A percentile compares a stretch with the other conserved stretches of the same genome.
phyloP scores from a whole-genome alignment of 805 yeast species.

The Kodamaea kaohsiungensis region DNA sequence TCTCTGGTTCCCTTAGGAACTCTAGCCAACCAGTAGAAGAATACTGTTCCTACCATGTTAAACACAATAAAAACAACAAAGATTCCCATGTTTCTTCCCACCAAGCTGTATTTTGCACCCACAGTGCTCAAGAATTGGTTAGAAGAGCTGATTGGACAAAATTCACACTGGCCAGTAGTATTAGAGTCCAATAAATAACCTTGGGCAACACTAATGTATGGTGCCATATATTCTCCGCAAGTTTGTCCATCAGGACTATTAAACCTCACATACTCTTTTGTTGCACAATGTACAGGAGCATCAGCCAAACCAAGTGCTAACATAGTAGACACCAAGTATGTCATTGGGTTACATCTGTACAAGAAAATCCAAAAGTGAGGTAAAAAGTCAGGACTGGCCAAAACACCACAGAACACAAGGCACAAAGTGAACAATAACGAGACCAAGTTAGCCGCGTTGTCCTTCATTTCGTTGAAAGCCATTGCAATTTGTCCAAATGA shows the following conservation, averaged over 20 bases:
- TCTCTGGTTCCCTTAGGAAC: conserved; percentile 38
- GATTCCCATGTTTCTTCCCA: conserved; percentile 33
- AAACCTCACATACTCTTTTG: conserved; percentile 19
- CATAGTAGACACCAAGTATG: conserved; percentile 20
- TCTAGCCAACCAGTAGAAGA: conserved; percentile 43
- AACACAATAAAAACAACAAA: conserved; percentile 26
- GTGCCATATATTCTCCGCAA: conserved; percentile 23
- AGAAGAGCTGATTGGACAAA: conserved; percentile 60
- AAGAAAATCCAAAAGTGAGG: conserved; percentile 32
- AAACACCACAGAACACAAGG: conserved; percentile 31
- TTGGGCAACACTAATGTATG: conserved; percentile 19
- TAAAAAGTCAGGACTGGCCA: conserved; percentile 17
- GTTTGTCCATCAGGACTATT: conserved; percentile 20
- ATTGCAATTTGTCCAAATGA: conserved; percentile 25
- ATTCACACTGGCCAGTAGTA: conserved; percentile 57
- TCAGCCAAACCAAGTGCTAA: conserved; percentile 20
- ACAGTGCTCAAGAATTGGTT: conserved; percentile 55
- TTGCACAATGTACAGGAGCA: conserved; percentile 17
- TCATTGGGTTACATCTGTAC: conserved; percentile 30
- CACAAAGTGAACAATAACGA: conserved; percentile 26
- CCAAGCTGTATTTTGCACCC: conserved; percentile 37
- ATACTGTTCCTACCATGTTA: conserved; percentile 26
- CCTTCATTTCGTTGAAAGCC: conserved; percentile 23
- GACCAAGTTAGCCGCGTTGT: conserved; percentile 28
- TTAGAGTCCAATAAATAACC: conserved; percentile 39